Base-by-base conservation (phyloP, 345 rosid genomes). In the Populus pruinosa region DNA sequence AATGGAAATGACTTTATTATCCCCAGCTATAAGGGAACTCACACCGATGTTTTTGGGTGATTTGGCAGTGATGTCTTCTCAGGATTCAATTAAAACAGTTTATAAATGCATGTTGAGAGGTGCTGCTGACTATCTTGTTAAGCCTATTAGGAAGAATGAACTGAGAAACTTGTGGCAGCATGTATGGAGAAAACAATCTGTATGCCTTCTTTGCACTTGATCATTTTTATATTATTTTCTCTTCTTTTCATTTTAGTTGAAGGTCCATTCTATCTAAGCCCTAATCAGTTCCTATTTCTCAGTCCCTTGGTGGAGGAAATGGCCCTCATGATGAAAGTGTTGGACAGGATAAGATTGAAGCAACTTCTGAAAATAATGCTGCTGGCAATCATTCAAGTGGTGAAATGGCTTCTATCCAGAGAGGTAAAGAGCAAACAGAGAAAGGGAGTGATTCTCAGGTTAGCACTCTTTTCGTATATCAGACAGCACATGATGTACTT, bases 111-210 rank as follows among this genome's bases (percentile, higher is more conserved):
- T 96, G 97, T 77, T 90, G 89, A 92, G 88, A 84, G 99, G 98
- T 78, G 94, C 98, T 44, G 92, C 92, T 25, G 98, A 96, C 80
- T 96, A 92, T 85, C 97, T 96, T 68, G 95, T 96, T 25, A 96
- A 96, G 86, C 99, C 99, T 20, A 81, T 96, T 73, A 87, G 99
- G 86, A 93, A 89, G 83, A 96, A 96, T 69, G 99, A 96, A 85
- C 78, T 96, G 69, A 93, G 90, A 77, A 93, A 91, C 83, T 86
- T 96, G 74, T 96, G 99, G 99, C 99, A 92, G 87, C 98, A 96
- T 86, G 95, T 91, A 41, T 96, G 98, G 99, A 92, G 98, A 86
- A 92, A 96, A 89, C 92, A 87, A 87, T 69, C 86, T 39, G 99
- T 95, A 92, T 77, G 97, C 83, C 67, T 65, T 43, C 72, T 72